phyloP scores from a whole-genome alignment of 129 eudicot species.

The sunflower (Helianthus annuus) region HanXRQr2.0-SUNRISE NC_035436.2:5096051-5096550 shows the following conservation, averaged over 20 bases:
- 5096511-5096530: slow-evolving; percentile 99
- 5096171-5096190: too few relatives aligned
- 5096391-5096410: slow-evolving; percentile 91
- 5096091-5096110: slow-evolving; percentile 71
- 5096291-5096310: background rate
- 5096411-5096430: slow-evolving; percentile 23
- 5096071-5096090: slow-evolving; percentile 6
- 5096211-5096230: slow-evolving; percentile 66
- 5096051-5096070: background rate
- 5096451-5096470: slow-evolving; percentile 6
- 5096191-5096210: slow-evolving; percentile 88
- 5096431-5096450: background rate
- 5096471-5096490: slow-evolving; percentile 39
- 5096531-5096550: slow-evolving; percentile 88
- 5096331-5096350: slow-evolving; percentile 96
- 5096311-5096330: slow-evolving; percentile 80
- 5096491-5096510: slow-evolving; percentile 92
- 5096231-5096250: slow-evolving; percentile 3
- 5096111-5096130: slow-evolving; percentile 92
- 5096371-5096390: slow-evolving; percentile 79
- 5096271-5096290: background rate
- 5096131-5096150: slow-evolving; percentile 80
- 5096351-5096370: slow-evolving; percentile 91
- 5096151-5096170: too few relatives aligned
- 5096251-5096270: background rate